Percentiles rank a stretch among this genome's conserved stretches.
Conservation (phyloP, 2,329 filamentous ascomycete genomes). For the Fusarium compactum region DNA sequence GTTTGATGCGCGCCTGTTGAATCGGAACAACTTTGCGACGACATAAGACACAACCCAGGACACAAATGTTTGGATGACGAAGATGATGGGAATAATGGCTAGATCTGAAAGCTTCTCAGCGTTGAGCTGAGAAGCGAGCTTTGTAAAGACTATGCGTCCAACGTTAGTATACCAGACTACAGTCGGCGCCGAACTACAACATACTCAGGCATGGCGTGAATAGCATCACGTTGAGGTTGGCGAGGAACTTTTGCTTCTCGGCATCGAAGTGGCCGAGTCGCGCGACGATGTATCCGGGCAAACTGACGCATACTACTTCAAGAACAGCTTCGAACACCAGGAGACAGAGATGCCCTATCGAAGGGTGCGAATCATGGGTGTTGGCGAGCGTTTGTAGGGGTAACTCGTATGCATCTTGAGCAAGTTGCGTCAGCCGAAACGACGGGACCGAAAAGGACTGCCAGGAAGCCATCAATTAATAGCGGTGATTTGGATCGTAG, state of each 20-base stretch:
- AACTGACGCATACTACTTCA: conserved; percentile 93
- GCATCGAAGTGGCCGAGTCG: conserved; percentile 92
- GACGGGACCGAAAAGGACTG: conserved; percentile 57
- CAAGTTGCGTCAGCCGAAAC: conserved; percentile 57
- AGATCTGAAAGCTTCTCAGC: conserved; percentile 91
- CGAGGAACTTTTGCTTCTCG: conserved; percentile 95
- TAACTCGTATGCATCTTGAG: conserved; percentile 56
- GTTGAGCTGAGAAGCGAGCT: conserved; percentile 93
- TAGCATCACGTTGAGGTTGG: conserved; percentile 94
- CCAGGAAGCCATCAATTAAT: conserved; percentile 54
- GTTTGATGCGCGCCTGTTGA: conserved; percentile 87
- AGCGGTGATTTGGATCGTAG: conserved; percentile 7
- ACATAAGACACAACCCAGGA: conserved; percentile 82
- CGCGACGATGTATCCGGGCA: conserved; percentile 94
- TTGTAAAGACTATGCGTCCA: conserved; percentile 82
- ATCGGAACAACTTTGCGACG: conserved; percentile 80
- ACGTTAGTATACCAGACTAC: conserved; percentile 37
- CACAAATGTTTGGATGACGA: conserved; percentile 85
- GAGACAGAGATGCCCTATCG: conserved; percentile 76
- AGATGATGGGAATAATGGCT: conserved; percentile 95
- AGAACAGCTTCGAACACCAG: conserved; percentile 95
- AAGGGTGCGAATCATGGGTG: conserved; percentile 69
- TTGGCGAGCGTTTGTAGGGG: conserved; percentile 57
- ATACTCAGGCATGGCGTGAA: conserved; percentile 97
- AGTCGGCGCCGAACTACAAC: neutral